Evolutionary conservation across 805 yeast species (phyloP).

Genomic region (Zygoascus biomembranicola): DNA sequence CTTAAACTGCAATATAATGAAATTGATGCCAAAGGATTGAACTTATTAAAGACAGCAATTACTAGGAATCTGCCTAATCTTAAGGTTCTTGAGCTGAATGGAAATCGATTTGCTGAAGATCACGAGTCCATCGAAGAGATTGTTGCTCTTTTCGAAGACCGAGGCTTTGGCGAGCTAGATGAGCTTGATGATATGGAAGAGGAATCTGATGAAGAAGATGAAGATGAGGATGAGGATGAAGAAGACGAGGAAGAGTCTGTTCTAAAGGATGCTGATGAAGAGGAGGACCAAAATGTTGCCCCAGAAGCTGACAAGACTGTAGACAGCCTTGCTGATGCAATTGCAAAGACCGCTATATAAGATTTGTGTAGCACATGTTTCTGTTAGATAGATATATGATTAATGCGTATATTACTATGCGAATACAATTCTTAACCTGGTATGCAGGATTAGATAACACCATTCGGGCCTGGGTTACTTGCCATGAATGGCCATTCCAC

Average conservation of each 20-base stretch:
- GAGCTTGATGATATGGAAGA: slow-evolving; percentile 95
- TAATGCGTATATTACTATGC: not conserved
- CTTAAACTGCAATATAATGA: slow-evolving; percentile 86
- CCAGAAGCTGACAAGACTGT: slow-evolving; percentile 38
- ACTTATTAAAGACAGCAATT: slow-evolving; percentile 48
- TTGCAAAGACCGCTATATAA: slow-evolving; percentile 46
- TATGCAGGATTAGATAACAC: not conserved
- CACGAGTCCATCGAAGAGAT: slow-evolving; percentile 58
- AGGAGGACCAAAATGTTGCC: slow-evolving; percentile 36
- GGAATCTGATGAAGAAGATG: slow-evolving; percentile 59
- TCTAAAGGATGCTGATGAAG: slow-evolving; percentile 35
- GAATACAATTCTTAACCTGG: no score
- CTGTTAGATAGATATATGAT: not conserved
- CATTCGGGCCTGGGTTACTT: no score
- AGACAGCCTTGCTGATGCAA: slow-evolving; percentile 49
- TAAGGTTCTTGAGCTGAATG: slow-evolving; percentile 72
- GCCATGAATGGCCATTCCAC: no score
- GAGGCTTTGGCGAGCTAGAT: slow-evolving; percentile 77
- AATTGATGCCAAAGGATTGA: slow-evolving; percentile 58
- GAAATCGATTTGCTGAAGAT: slow-evolving; percentile 89
- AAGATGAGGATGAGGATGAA: slow-evolving; percentile 51
- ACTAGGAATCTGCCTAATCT: slow-evolving; percentile 50
- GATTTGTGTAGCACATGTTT: not conserved
- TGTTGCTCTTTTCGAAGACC: slow-evolving; percentile 52
- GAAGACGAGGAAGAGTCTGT: slow-evolving; percentile 50